Evolutionary conservation across 2,329 filamentous ascomycete species (phyloP).

Genomic region (Coniochaeta pulveracea): DNA sequence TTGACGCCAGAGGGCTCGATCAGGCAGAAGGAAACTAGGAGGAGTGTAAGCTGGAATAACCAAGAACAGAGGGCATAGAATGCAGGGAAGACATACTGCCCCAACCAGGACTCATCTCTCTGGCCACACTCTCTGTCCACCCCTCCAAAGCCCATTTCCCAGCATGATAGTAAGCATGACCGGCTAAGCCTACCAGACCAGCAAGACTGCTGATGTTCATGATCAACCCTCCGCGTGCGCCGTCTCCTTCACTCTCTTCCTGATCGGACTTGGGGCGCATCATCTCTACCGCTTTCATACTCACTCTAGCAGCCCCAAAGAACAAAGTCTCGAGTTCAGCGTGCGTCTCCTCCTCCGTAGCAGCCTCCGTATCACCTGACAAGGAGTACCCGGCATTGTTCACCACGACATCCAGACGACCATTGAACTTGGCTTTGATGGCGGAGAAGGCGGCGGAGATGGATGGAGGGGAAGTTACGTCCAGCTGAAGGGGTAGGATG

Average conservation of each 20-base stretch:
- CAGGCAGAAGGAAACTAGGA: conserved; percentile 25
- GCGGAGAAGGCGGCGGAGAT: conserved; percentile 22
- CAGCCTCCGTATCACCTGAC: conserved; percentile 19
- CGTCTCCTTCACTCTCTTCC: conserved; percentile 8
- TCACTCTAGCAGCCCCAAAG: conserved; percentile 16
- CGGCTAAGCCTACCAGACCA: conserved; percentile 22
- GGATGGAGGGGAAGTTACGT: conserved; percentile 29
- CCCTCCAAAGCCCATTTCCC: conserved; percentile 34
- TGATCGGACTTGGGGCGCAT: conserved; percentile 17
- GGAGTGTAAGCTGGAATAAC: too few relatives aligned
- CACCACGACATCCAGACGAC: conserved; percentile 10
- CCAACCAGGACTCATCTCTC: conserved; percentile 30
- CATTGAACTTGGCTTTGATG: conserved; percentile 10
- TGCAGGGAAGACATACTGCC: conserved; percentile 19
- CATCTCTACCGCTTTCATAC: conserved; percentile 15
- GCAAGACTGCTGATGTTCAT: conserved; percentile 45
- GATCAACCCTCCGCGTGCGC: conserved; percentile 33
- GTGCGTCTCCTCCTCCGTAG: conserved; percentile 13
- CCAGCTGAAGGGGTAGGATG: conserved; percentile 32
- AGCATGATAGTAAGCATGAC: conserved; percentile 25
- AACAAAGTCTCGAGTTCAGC: conserved; percentile 17
- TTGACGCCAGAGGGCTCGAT: conserved; percentile 29
- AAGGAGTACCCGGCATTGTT: conserved; percentile 30
- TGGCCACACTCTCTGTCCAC: conserved; percentile 31
- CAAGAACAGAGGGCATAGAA: not conserved